Conservation (phyloP, 768 basidiomycete species). For the Tremella fuciformis region DNA sequence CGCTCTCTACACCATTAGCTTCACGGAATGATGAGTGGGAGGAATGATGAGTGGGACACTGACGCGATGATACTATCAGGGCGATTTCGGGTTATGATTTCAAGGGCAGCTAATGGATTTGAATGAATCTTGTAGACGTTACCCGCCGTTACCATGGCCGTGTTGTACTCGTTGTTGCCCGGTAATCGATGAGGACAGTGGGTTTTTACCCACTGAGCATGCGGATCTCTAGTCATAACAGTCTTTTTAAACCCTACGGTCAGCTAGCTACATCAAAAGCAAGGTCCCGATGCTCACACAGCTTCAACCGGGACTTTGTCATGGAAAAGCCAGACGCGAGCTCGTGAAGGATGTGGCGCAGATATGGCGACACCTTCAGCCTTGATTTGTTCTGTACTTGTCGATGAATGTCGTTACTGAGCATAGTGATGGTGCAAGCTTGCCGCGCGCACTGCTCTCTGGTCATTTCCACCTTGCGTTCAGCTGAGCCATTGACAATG, state of each 20-base stretch:
- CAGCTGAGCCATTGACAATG: neutral
- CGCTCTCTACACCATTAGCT: neutral
- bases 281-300: neutral
- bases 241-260: neutral
- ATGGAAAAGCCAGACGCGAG: slow-evolving; percentile 8
- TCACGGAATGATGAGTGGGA: neutral
- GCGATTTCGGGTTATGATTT: neutral
- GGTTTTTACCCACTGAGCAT: neutral
- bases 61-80: slow-evolving; percentile 7
- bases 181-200: slow-evolving; percentile 11
- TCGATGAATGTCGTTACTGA: neutral
- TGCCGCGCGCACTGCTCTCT: neutral
- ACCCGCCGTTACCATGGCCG: slow-evolving; percentile 5
- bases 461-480: slow-evolving; percentile 12
- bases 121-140: neutral
- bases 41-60: neutral
- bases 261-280: neutral
- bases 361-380: slow-evolving; percentile 8
- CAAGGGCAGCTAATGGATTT: slow-evolving; percentile 7
- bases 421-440: slow-evolving; percentile 2
- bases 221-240: neutral
- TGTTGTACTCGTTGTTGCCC: neutral
- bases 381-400: no score
- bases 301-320: neutral
- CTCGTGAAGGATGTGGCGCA: slow-evolving; percentile 12